Percentiles rank a stretch among this genome's conserved stretches.
Conservation (phyloP, 164 flowering plant genomes). For the Annona squamosa region DNA sequence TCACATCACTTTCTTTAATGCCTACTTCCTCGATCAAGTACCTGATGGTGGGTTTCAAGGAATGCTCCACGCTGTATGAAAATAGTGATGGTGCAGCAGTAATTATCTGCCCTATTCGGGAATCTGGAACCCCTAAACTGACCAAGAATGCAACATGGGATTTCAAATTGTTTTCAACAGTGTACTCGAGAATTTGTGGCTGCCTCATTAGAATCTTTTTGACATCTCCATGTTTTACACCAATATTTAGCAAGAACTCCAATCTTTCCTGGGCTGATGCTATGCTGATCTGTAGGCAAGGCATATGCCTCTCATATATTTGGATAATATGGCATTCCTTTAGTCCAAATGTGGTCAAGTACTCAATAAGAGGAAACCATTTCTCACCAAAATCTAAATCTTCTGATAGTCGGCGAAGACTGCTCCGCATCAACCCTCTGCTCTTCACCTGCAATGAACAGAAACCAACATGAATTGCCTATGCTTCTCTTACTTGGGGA, state of each 20-base stretch:
- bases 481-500: neutral
- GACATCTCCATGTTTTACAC: constrained; percentile 81
- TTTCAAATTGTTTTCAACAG: constrained; percentile 79
- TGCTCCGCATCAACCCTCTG: constrained; percentile 25
- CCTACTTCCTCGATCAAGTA: constrained; percentile 93
- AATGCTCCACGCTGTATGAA: constrained; percentile 89
- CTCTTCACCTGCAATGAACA: constrained; percentile 33
- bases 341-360: constrained; percentile 74
- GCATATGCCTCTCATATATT: constrained; percentile 87
- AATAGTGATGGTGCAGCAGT: constrained; percentile 81
- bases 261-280: constrained; percentile 72
- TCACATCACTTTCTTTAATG: constrained; percentile 50
- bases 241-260: constrained; percentile 70
- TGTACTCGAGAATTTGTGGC: constrained; percentile 81
- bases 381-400: constrained; percentile 69
- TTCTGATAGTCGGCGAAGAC: constrained; percentile 43
- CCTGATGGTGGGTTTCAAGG: constrained; percentile 79
- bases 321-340: constrained; percentile 76
- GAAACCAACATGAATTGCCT: constrained; percentile 7
- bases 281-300: constrained; percentile 74
- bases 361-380: constrained; percentile 86
- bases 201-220: constrained; percentile 77
- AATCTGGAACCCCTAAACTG: constrained; percentile 63
- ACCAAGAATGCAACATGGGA: constrained; percentile 69
- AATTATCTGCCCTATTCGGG: constrained; percentile 74